Evolutionary conservation across 257 asterid species (phyloP).

Genomic region (Linaria vulgaris): DNA sequence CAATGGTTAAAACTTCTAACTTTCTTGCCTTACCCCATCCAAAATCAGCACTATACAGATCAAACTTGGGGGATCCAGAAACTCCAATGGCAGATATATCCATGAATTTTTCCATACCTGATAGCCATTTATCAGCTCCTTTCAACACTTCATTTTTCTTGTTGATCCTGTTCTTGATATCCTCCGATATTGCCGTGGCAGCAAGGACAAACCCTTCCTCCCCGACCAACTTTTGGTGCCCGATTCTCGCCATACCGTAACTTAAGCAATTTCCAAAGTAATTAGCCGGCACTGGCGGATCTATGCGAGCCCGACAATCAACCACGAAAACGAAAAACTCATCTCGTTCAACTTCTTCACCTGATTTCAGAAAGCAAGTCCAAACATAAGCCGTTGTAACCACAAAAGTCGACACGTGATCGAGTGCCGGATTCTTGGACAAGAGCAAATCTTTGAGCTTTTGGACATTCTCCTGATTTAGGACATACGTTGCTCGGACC

Average conservation of each 20-base stretch:
- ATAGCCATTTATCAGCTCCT: conserved; percentile 34
- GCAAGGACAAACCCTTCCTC: conserved; percentile 39
- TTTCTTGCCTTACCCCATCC: conserved; percentile 51
- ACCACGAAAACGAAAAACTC: conserved; percentile 24
- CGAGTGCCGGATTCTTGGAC: conserved; percentile 26
- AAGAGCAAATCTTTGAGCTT: conserved; percentile 35
- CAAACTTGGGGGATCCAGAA: conserved; percentile 51
- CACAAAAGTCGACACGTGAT: conserved; percentile 38
- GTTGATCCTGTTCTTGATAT: conserved; percentile 25
- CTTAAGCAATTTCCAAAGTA: conserved; percentile 56
- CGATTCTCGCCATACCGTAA: conserved; percentile 19
- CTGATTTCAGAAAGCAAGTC: conserved; percentile 41
- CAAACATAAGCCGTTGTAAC: conserved; percentile 39
- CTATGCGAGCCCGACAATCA: conserved; percentile 33
- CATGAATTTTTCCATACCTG: background rate
- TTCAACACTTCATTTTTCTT: conserved; percentile 26
- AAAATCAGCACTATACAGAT: conserved; percentile 42
- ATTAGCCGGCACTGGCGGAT: conserved; percentile 44
- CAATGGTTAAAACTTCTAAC: conserved; percentile 37
- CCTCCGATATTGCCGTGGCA: conserved; percentile 31
- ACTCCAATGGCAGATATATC: conserved; percentile 23
- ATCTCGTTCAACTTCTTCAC: conserved; percentile 17
- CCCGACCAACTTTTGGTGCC: conserved; percentile 26
- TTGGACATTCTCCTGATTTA: conserved; percentile 31
- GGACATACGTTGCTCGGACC: conserved; percentile 43